These are phyloP conservation scores for Vararia minispora DNA, from an alignment of 768 basidiomycete genomes.

Conservation along the genomic window DNA sequence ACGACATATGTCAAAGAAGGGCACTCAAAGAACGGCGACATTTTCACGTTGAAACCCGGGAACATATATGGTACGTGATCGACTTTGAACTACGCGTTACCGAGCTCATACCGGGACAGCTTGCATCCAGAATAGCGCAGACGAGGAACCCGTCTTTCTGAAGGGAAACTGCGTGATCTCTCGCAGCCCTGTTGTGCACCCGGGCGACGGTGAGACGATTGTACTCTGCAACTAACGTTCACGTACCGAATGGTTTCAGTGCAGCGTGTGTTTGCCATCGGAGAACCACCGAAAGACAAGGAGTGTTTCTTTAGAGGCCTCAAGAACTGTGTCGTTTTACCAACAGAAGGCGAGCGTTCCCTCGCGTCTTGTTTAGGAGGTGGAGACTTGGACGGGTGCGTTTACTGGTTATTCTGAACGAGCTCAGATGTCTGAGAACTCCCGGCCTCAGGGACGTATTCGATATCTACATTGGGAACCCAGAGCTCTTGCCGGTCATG, in stretches of 20 bases:
- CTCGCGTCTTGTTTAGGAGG: conserved; percentile 61
- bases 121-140: conserved; percentile 5
- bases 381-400: conserved; percentile 72
- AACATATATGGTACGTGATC: conserved; percentile 52
- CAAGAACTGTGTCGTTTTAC: conserved; percentile 19
- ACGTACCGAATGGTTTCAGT: conserved; percentile 8
- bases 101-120: not conserved
- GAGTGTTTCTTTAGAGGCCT: conserved; percentile 14
- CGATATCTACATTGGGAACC: conserved; percentile 41
- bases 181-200: conserved; percentile 23
- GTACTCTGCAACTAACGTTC: not conserved
- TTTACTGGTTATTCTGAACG: not conserved
- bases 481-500: conserved; percentile 41
- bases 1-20: conserved; percentile 46
- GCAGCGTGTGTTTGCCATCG: conserved; percentile 19
- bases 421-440: conserved; percentile 1
- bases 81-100: not conserved
- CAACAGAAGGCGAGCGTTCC: conserved; percentile 41
- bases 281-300: conserved; percentile 16
- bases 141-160: conserved; percentile 2
- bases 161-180: conserved; percentile 15
- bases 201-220: conserved; percentile 20
- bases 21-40: conserved; percentile 34
- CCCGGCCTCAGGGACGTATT: conserved; percentile 48
- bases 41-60: conserved; percentile 41